phyloP scores from a whole-genome alignment of 371 early-diverging fungal genomes.

The Mortierella sp. region DNA sequence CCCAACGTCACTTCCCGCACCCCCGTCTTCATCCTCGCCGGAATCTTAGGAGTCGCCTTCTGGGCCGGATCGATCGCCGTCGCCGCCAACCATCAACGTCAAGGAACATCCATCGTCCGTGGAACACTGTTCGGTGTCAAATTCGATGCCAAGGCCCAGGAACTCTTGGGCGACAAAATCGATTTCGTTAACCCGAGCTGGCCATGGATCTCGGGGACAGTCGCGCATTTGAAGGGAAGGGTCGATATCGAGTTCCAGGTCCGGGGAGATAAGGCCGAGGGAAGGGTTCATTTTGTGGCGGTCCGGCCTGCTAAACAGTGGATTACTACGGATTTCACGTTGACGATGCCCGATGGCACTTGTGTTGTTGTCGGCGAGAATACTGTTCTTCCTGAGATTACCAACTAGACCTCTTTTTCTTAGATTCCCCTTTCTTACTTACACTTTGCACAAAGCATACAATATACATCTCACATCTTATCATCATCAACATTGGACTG shows the following conservation, averaged over 20 bases:
- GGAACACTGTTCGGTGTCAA: slow-evolving; percentile 76
- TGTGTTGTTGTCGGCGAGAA: slow-evolving; percentile 37
- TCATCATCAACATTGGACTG: not conserved
- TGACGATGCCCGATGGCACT: slow-evolving; percentile 54
- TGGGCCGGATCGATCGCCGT: slow-evolving; percentile 72
- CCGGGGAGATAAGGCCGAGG: slow-evolving; percentile 62
- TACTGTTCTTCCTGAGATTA: slow-evolving; percentile 41
- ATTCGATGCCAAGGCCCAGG: slow-evolving; percentile 68
- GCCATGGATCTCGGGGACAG: slow-evolving; percentile 79
- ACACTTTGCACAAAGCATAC: slow-evolving; percentile 59
- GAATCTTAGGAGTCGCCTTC: slow-evolving; percentile 66
- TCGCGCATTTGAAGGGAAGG: slow-evolving; percentile 78
- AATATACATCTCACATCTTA: not conserved
- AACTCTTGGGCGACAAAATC: slow-evolving; percentile 69
- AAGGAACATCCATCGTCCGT: slow-evolving; percentile 73
- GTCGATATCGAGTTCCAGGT: slow-evolving; percentile 73
- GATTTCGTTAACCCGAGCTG: slow-evolving; percentile 68
- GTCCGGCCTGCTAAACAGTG: slow-evolving; percentile 49
- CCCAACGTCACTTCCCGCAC: slow-evolving; percentile 48
- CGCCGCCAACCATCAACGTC: slow-evolving; percentile 75
- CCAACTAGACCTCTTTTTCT: slow-evolving; percentile 72
- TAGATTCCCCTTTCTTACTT: not conserved
- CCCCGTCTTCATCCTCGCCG: slow-evolving; percentile 63
- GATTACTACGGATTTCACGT: slow-evolving; percentile 52
- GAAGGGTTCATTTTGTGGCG: slow-evolving; percentile 50